Base-by-base conservation (phyloP, 108 stramenopile species). In the Stephanodiscus minutulus region DNA sequence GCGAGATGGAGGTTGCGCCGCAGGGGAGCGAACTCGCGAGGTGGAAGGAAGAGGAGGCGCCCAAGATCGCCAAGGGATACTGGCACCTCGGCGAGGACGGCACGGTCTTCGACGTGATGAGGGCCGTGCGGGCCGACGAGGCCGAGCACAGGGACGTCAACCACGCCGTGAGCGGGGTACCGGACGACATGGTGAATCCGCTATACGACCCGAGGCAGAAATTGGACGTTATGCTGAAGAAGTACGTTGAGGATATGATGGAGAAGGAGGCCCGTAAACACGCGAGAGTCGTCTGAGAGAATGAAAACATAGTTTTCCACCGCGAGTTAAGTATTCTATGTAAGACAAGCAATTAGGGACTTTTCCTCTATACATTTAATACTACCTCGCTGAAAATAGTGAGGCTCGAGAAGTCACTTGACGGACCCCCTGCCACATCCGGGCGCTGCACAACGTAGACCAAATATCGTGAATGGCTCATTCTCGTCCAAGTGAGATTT, bases 91-190 rank as follows among this genome's bases (percentile, higher is more conserved):
- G 89, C 12, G 90, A 92, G 28, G 66, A 95, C 29, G 97, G 95
- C 27, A 96, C 89, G 15, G 89, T 97, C 54, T 82, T 91, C 44
- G 96, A 98, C 71, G 70, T 97, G 5, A 88, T 98, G 76, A 68
- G 93, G 12, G 96, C 95, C 21, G 88, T 98, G 1, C 88, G 97
- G 54, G 96, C 92, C 1, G 96, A 97, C 63, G 96, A 97, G 76
- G 93, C 94, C 2, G 90, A 97, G 63, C 97, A 98, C 72, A 88
- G 97, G 25, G 94, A 96, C 86, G 96, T 98, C 49, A 97, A 97
- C 75, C 94, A 97, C 72, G 64, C 81, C 12, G 76, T 85, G 56
- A 81, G 83, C 50, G 84, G 77, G 9, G 58, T 88, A 12, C 77
- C 79, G 24, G 73, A 73, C 22, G 87, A 90, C 36, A 68, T 86